phyloP scores from a whole-genome alignment of 2,329 filamentous ascomycete species.

The Colletotrichum chrysophilum region DNA sequence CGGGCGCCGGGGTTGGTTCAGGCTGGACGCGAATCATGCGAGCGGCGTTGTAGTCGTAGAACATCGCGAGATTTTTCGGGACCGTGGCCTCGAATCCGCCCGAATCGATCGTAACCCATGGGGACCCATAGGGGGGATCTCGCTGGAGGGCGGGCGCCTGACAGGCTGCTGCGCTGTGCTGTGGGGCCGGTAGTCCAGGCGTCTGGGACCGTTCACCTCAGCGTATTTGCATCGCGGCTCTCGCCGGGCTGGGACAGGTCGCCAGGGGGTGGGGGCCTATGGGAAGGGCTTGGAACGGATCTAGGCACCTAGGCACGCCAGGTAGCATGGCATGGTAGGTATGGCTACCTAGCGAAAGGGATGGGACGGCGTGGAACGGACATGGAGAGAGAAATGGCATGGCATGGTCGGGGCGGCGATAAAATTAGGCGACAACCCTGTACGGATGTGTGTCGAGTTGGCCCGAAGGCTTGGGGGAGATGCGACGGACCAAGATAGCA shows the following conservation, averaged over 20 bases:
- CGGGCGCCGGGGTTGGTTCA: not conserved
- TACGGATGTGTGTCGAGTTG: not conserved
- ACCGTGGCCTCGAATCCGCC: constrained; percentile 15
- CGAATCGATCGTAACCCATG: constrained; percentile 9
- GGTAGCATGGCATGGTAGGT: not conserved
- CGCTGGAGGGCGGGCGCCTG: not conserved
- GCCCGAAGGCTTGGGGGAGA: not conserved
- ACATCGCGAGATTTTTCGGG: constrained; percentile 21
- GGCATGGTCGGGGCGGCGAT: not conserved
- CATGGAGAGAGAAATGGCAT: not conserved
- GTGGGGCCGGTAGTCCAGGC: constrained; percentile 10
- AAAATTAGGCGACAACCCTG: constrained; percentile 1
- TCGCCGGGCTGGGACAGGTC: not conserved
- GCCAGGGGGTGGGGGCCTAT: not conserved
- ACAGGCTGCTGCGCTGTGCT: not conserved
- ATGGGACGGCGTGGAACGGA: not conserved
- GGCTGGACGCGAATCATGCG: constrained; percentile 8
- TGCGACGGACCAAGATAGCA: not conserved
- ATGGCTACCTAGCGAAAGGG: not conserved
- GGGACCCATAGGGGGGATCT: not conserved
- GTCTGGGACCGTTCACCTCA: not conserved
- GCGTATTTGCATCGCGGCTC: not conserved
- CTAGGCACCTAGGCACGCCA: not conserved
- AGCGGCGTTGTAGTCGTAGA: constrained; percentile 4
- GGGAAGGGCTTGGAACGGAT: not conserved